Base-by-base conservation (phyloP, 1,139 yeast genomes). In the Geotrichum aggregatum region DNA sequence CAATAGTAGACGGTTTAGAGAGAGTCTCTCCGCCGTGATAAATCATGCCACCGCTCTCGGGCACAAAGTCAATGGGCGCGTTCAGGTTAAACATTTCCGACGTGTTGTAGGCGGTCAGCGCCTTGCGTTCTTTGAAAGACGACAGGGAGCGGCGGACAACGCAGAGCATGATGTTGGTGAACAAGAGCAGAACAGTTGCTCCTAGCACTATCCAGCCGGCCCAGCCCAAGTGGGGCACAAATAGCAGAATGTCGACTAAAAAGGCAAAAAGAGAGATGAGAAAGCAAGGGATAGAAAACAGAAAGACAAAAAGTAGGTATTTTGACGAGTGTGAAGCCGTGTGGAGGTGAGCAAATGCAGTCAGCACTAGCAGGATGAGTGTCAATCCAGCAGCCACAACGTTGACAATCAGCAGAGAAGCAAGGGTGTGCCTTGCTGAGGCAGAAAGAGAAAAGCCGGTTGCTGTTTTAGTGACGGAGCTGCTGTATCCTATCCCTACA, bases 381-480 rank as follows among this genome's bases (percentile, higher is more conserved):
- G 87, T 81, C 64, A 87, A 72, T 0, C 91, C 95, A 14, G 87
- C 81, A 3, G 95, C 87, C 34, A 91, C 80, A 0, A 95, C 95
- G 58, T 86, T 89, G 18, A 87, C 80, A 43, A 91, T 79, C 52
- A 92, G 75, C 47, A 87, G 74, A 59, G 81, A 80, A 2, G 94
- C 84, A 51, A 91, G 76, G 1, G 80, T 75, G 56, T 76, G 77
- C 60, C 96, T 76, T 1, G 88, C 82, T 42, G 73, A 71, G 0
- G 78, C 71, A n/a, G 81, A 78, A 57, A 84, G 61, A 33, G 76
- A 71, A 70, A 80, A 79, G 39, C 74, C 74, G 31, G 65, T 63
- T 11, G 67, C 62, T 39, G 68, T 69, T 11, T 62, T 62, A 14
- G 65, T 62, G 49, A 61, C 62, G 47, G 69, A 57, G 18, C 26